Evolutionary conservation across 352 stramenopile species (phyloP).

Genomic region (Pythium monospermum): DNA sequence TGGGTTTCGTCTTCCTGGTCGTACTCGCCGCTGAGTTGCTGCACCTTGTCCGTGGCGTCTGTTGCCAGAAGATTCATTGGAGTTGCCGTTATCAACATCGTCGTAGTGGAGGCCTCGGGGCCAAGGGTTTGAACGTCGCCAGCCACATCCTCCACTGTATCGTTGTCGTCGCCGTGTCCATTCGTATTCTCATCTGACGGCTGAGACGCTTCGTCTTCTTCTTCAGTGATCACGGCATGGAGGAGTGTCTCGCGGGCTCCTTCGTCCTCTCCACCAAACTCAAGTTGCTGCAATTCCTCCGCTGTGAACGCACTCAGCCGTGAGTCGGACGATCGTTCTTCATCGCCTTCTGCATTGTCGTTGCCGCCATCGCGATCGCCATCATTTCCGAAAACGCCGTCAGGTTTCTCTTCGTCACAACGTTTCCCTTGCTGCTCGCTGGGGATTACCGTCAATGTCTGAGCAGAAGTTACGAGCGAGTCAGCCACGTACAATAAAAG

Average conservation of each 20-base stretch:
- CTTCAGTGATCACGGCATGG: constrained; percentile 17
- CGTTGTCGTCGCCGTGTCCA: too few relatives aligned
- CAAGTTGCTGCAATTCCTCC: constrained; percentile 16
- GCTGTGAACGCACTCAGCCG: constrained; percentile 18
- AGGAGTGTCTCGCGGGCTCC: not conserved
- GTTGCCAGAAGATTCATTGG: too few relatives aligned
- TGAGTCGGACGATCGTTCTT: constrained; percentile 6
- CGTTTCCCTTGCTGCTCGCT: constrained; percentile 1
- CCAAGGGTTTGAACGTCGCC: too few relatives aligned
- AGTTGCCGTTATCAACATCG: too few relatives aligned
- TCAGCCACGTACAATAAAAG: too few relatives aligned
- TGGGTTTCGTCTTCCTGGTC: constrained; percentile 19
- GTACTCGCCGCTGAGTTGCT: not conserved
- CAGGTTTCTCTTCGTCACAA: not conserved
- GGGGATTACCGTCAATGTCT: constrained; percentile 18
- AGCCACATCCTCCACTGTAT: too few relatives aligned
- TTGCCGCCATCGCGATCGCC: not conserved
- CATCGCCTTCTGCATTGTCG: not conserved
- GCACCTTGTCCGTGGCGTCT: too few relatives aligned
- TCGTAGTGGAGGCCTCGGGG: too few relatives aligned
- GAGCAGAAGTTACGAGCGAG: too few relatives aligned
- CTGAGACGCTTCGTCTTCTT: constrained; percentile 14
- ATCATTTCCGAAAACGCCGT: not conserved
- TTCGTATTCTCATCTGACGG: too few relatives aligned
- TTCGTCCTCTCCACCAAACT: constrained; percentile 7